A percentile compares a stretch with the other conserved stretches of the same genome.
phyloP scores from a whole-genome alignment of 2,329 filamentous ascomycete species.

The Neofusicoccum parvum region DNA sequence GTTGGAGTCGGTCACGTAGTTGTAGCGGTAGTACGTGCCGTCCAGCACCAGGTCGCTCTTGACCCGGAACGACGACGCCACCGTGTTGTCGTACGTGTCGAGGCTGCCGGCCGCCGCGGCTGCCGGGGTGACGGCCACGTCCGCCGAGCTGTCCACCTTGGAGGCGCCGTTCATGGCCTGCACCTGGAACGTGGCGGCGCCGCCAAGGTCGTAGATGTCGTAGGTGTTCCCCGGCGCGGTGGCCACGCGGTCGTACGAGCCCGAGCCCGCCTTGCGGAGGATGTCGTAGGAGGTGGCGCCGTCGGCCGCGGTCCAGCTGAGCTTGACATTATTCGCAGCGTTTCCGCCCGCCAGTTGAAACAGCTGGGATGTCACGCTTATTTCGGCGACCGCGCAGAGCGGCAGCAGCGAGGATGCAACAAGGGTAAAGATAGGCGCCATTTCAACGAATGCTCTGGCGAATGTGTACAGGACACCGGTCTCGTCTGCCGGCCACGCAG shows the following conservation, averaged over 20 bases:
- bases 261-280: slow-evolving; percentile 18
- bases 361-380: slow-evolving; percentile 25
- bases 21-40: slow-evolving; percentile 26
- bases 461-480: not conserved
- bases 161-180: slow-evolving; percentile 11
- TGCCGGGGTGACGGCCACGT: slow-evolving; percentile 14
- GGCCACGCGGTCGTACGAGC: slow-evolving; percentile 20
- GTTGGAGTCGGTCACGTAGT: slow-evolving; percentile 24
- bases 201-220: slow-evolving; percentile 23
- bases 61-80: slow-evolving; percentile 3
- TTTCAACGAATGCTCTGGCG: not conserved
- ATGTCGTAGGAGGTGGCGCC: slow-evolving; percentile 24
- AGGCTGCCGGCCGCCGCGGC: slow-evolving; percentile 19
- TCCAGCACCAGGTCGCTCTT: slow-evolving; percentile 22
- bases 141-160: slow-evolving; percentile 22
- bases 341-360: slow-evolving; percentile 24
- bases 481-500: too few species aligned
- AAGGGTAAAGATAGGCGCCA: not conserved
- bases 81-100: slow-evolving; percentile 27
- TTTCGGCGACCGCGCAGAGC: slow-evolving; percentile 19
- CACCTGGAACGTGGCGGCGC: slow-evolving; percentile 19
- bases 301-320: slow-evolving; percentile 22
- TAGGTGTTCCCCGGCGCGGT: slow-evolving; percentile 22
- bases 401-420: not conserved
- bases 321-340: slow-evolving; percentile 25